phyloP scores from a whole-genome alignment of 306 rosid species.

The Alnus glutinosa region DNA sequence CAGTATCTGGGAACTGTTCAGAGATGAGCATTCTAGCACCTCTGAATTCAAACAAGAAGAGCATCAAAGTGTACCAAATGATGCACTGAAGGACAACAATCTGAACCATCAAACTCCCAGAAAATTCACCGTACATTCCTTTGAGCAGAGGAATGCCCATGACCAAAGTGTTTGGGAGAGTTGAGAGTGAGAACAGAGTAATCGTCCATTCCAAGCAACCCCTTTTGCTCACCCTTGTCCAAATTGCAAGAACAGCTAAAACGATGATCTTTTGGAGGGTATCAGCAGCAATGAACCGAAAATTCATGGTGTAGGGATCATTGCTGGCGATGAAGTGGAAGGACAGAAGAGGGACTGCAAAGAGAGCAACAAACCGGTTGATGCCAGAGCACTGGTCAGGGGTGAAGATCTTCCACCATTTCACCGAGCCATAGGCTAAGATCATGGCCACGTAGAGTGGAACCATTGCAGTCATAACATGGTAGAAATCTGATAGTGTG shows the following conservation, averaged over 20 bases:
- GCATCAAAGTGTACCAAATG: constrained; percentile 86
- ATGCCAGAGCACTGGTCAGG: constrained; percentile 93
- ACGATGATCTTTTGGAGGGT: constrained; percentile 83
- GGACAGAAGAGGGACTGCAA: constrained; percentile 87
- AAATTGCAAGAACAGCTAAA: constrained; percentile 44
- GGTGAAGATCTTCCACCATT: constrained; percentile 95
- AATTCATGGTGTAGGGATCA: constrained; percentile 81
- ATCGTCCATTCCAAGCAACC: constrained; percentile 89
- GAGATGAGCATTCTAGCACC: constrained; percentile 74
- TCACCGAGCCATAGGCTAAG: constrained; percentile 85
- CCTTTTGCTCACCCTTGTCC: constrained; percentile 55
- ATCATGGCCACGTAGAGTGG: constrained; percentile 95
- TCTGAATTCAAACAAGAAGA: constrained; percentile 76
- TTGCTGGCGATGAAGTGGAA: constrained; percentile 86
- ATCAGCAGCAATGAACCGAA: constrained; percentile 78
- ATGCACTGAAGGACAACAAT: constrained; percentile 92
- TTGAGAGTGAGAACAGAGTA: constrained; percentile 77
- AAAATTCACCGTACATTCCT: constrained; percentile 82
- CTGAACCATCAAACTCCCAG: constrained; percentile 83
- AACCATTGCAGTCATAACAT: constrained; percentile 92
- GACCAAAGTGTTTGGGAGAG: constrained; percentile 82
- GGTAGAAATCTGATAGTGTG: constrained; percentile 68
- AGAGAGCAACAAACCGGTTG: constrained; percentile 84
- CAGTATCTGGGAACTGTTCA: constrained; percentile 86
- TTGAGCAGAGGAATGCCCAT: constrained; percentile 89